phyloP scores from a whole-genome alignment of 202 grass and related monocot genomes.

The Cymbopogon flexuosus region DNA sequence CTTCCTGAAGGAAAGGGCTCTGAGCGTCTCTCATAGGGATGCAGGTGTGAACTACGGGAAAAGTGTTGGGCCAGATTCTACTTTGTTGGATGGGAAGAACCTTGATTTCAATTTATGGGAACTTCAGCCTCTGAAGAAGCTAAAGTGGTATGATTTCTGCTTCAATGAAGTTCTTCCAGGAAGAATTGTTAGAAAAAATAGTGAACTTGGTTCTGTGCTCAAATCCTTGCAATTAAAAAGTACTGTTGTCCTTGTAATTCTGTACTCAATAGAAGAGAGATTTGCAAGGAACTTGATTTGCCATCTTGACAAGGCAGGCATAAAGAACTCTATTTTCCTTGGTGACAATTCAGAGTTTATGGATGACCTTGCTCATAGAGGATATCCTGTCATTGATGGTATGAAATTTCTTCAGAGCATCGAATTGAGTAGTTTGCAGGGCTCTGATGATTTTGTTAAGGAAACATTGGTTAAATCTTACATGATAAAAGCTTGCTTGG shows the following conservation, averaged over 20 bases:
- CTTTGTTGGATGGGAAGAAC: conserved; percentile 58
- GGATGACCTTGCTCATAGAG: conserved; percentile 73
- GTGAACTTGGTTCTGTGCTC: conserved; percentile 64
- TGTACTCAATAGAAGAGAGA: conserved; percentile 47
- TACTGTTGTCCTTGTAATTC: conserved; percentile 58
- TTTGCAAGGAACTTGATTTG: conserved; percentile 81
- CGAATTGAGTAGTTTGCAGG: conserved; percentile 26
- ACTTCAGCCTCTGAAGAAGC: conserved; percentile 45
- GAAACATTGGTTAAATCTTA: conserved; percentile 57
- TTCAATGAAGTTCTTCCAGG: conserved; percentile 56
- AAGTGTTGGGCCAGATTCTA: conserved; percentile 89
- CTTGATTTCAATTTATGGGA: conserved; percentile 64
- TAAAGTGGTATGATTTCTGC: conserved; percentile 91
- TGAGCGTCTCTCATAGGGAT: conserved; percentile 86
- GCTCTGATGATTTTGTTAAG: conserved; percentile 39
- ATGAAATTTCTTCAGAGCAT: conserved; percentile 43
- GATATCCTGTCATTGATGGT: conserved; percentile 72
- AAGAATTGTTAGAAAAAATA: conserved; percentile 52
- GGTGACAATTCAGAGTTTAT: conserved; percentile 58
- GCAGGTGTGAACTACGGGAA: conserved; percentile 87
- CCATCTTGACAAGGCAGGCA: conserved; percentile 66
- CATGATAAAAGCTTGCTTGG: conserved; percentile 61
- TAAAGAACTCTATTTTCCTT: conserved; percentile 63
- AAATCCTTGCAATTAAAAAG: conserved; percentile 47
- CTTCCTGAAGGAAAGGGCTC: conserved; percentile 73